These are phyloP conservation scores for Dendrobium chrysotoxum DNA, from an alignment of 106 monocot genomes.

Conservation along the genomic window DNA sequence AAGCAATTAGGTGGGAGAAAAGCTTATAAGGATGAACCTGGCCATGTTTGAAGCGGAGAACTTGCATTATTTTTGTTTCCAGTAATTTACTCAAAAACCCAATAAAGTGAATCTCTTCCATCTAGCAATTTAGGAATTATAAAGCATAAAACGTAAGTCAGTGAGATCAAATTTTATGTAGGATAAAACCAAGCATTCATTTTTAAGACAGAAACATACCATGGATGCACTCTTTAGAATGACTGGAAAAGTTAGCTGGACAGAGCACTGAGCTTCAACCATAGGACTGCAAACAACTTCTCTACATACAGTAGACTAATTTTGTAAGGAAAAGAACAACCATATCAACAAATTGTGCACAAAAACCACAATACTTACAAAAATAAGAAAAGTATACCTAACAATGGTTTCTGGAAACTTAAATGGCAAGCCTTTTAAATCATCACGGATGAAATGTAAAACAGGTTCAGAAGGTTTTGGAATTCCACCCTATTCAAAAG, in stretches of 20 bases:
- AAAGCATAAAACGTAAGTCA: not conserved
- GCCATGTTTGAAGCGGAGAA: constrained; percentile 95
- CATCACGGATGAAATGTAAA: constrained; percentile 76
- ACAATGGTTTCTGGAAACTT: constrained; percentile 80
- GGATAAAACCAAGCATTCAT: not conserved
- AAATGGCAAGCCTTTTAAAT: constrained; percentile 90
- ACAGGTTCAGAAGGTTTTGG: constrained; percentile 52
- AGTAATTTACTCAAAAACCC: constrained; percentile 96
- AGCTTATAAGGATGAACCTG: constrained; percentile 45
- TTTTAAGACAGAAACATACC: constrained; percentile 26
- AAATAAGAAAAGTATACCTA: constrained; percentile 26
- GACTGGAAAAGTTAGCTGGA: constrained; percentile 96
- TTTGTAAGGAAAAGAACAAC: not conserved
- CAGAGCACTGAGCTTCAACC: constrained; percentile 99
- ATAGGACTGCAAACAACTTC: constrained; percentile 93
- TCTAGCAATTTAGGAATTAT: constrained; percentile 33
- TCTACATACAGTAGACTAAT: constrained; percentile 31
- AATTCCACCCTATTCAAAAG: constrained; percentile 79
- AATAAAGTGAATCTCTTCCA: constrained; percentile 94
- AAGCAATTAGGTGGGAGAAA: not conserved
- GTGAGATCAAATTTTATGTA: not conserved
- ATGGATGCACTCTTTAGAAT: constrained; percentile 72
- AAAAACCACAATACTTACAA: not conserved
- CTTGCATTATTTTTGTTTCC: constrained; percentile 96
- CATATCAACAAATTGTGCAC: not conserved